Base-by-base conservation (phyloP, 192 early-diverging fungal species). In the Podila clonocystis region DNA sequence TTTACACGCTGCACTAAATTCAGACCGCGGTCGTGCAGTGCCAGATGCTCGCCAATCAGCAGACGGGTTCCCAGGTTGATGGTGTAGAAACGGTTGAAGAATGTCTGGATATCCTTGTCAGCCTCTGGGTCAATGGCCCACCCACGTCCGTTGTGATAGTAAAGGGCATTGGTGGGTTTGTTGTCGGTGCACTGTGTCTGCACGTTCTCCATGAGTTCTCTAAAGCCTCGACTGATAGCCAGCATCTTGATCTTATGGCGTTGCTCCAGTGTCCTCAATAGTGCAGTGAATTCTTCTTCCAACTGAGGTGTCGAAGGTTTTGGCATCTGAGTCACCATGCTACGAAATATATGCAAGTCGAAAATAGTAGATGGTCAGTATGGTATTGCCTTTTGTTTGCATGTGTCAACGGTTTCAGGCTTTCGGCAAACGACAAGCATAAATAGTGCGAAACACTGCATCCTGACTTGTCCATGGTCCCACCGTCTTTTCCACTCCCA, bases 21-120 rank as follows among this genome's bases (percentile, higher is more conserved):
- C 63, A 80, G 73, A 11, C 83, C 73, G 28, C 84, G 82, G 58
- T 91, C 88, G 60, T 86, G 84, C 50, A 91, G 84, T 4, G 88
- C 84, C 15, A 90, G 73, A 58, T 91, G 84, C 64, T 91, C 87
- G 63, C 86, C 76, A 13, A 91, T 89, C 66, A 91, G 75, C 52
- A 91, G 84, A 73, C 87, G 87, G n/a, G 89, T 87, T 31, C 89
- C 87, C 22, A 91, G 65, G 69, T 85, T 90, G 75, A 89, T 86
- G 38, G 87, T 84, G 70, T 90, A 90, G 70, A 91, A 86, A 65
- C 86, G 82, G 75, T 91, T 86, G 50, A 87, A 89, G 77, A 90
- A 88, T 5, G 82, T 72, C 34, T 89, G 84, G 8, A 86, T 86
- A 61, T 79, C 87, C 65, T 74, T 84, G 67, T 86, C 86, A 0